These are phyloP conservation scores for Pichia membranifaciens DNA, from an alignment of 805 yeast genomes.

Conservation along the genomic window DNA sequence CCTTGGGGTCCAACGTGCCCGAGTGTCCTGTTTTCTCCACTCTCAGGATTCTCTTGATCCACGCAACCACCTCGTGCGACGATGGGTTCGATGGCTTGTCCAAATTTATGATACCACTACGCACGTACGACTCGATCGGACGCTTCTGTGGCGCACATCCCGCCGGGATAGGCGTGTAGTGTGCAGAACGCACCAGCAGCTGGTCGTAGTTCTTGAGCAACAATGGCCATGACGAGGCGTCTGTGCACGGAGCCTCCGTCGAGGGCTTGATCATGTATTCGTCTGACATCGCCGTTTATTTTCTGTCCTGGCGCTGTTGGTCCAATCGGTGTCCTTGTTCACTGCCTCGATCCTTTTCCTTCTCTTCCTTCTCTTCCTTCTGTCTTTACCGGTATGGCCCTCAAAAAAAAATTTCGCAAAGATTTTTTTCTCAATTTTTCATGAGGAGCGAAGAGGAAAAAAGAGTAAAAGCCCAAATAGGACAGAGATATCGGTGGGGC, in stretches of 20 bases:
- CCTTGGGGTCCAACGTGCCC: constrained; percentile 95
- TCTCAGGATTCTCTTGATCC: constrained; percentile 95
- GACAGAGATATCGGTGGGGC: too few species aligned
- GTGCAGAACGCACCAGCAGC: constrained; percentile 90
- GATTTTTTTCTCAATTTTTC: background rate
- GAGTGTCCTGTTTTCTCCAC: constrained; percentile 98
- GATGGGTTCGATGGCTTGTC: constrained; percentile 99
- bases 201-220: constrained; percentile 91
- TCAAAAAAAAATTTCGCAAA: too few species aligned
- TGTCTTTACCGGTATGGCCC: too few species aligned
- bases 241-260: constrained; percentile 65
- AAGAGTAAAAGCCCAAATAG: background rate
- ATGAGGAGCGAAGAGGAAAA: background rate
- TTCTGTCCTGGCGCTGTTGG: too few species aligned
- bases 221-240: constrained; percentile 94
- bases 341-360: too few species aligned
- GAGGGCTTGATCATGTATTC: constrained; percentile 81
- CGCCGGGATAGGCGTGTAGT: constrained; percentile 94
- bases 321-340: too few species aligned
- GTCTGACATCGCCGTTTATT: constrained; percentile 26
- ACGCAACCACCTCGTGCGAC: constrained; percentile 98
- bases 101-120: constrained; percentile 93
- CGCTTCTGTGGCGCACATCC: constrained; percentile 94
- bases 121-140: constrained; percentile 82
- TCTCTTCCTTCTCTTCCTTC: too few species aligned